Evolutionary conservation across 768 basidiomycete genomes (phyloP), one percentile per base, ranked within the genome.

Genomic region (Tulasnella sp.): DNA sequence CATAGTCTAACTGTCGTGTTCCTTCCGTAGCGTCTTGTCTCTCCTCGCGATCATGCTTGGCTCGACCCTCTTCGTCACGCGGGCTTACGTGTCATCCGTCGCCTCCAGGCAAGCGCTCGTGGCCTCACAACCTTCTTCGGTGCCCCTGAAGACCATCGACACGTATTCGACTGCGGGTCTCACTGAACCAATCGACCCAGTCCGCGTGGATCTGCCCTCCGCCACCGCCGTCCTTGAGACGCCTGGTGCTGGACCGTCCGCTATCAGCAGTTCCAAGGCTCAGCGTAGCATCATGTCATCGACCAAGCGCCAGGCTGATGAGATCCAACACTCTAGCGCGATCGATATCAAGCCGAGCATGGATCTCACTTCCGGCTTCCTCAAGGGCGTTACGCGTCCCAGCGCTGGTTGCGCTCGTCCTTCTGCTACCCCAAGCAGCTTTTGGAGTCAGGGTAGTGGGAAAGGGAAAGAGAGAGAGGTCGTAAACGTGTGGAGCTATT

Each of bases 381-480:
- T 42, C 30, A 27, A 24, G 11, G 46, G 46, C 2, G 31, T 45
- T 29, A 59, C 49, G 22, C 44, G 56, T n/a, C 45, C 19, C 15
- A 38, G 15, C 34, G 15, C 34, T 7, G 56, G 56, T 19, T 34
- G 46, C 45, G 56, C 56, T 1, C 48, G 45, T 59, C 49, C 57
- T 22, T 49, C 42, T 7, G 2, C n/a, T 22, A 42, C 15, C 29
- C 49, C 25, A 15, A 41, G 11, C 17, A 42, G 49, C n/a, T 34
- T 59, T 46, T 59, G 46, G 45, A 25, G 31, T 12, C n/a, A 48
- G 21, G 57, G 46, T 2, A 56, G 42, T 43, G 22, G 22, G 42
- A 59, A 59, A 48, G 57, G 57, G 21, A 59, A 59, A 19, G 57
- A 59, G 48, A 59, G 49, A 43, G 57, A 59, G 48, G 44, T 48